Percentiles rank a stretch among this genome's conserved stretches.
Evolutionary conservation across 768 basidiomycete species (phyloP).

Genomic region (Russula earlei): DNA sequence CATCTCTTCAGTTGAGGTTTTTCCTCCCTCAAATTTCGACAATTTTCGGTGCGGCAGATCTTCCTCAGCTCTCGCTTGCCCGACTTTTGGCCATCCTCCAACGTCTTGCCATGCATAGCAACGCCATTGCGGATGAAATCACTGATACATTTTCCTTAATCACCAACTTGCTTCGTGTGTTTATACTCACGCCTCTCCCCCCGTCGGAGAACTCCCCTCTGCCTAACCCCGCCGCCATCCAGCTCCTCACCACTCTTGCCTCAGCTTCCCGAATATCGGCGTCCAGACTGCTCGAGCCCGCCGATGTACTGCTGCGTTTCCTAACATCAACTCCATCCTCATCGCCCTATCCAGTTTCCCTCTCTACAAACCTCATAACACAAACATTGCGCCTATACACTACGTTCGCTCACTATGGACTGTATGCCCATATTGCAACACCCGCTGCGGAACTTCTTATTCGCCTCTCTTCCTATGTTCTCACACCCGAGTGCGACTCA

Average conservation of each 20-base stretch:
- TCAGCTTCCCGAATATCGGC: slow-evolving; percentile 64
- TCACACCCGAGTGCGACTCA: slow-evolving; percentile 32
- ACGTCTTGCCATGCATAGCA: slow-evolving; percentile 52
- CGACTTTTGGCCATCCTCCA: slow-evolving; percentile 53
- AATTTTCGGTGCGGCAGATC: slow-evolving; percentile 31
- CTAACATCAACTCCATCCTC: slow-evolving; percentile 45
- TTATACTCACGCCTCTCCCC: slow-evolving; percentile 47
- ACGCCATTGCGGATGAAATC: slow-evolving; percentile 42
- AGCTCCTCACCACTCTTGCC: slow-evolving; percentile 48
- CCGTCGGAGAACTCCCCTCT: slow-evolving; percentile 25
- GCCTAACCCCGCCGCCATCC: slow-evolving; percentile 43
- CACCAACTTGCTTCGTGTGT: slow-evolving; percentile 40
- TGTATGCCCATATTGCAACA: slow-evolving; percentile 61
- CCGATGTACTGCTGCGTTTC: slow-evolving; percentile 67
- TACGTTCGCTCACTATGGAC: slow-evolving; percentile 64
- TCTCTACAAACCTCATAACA: slow-evolving; percentile 40
- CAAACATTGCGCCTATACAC: slow-evolving; percentile 56
- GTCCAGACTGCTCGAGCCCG: slow-evolving; percentile 39
- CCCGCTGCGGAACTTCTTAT: slow-evolving; percentile 50
- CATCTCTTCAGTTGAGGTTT: slow-evolving; percentile 33
- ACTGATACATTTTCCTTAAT: slow-evolving; percentile 44
- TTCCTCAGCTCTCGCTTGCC: slow-evolving; percentile 39
- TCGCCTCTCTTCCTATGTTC: slow-evolving; percentile 39
- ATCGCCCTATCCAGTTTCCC: slow-evolving; percentile 29
- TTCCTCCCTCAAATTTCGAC: slow-evolving; percentile 44